A percentile compares a stretch with the other conserved stretches of the same genome.
Evolutionary conservation across 768 basidiomycete species (phyloP).

Genomic region (Agaricus blazei): DNA sequence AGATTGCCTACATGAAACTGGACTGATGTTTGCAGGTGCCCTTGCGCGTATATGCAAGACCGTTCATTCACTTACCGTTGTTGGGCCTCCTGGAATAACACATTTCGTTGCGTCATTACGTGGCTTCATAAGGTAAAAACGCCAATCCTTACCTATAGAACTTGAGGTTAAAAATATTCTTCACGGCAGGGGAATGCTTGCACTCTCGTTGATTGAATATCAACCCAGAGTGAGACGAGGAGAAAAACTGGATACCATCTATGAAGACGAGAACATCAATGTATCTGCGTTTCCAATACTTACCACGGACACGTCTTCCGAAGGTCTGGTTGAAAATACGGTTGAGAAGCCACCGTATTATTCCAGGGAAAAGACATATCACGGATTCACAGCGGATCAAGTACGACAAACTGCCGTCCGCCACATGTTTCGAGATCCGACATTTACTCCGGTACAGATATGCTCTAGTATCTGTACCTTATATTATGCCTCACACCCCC

Average conservation of each 20-base stretch:
- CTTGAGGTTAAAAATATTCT: neutral
- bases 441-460: conserved; percentile 8
- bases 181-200: neutral
- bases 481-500: neutral
- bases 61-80: conserved; percentile 50
- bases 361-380: neutral
- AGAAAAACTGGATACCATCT: neutral
- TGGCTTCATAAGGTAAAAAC: conserved; percentile 40
- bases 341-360: neutral
- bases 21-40: conserved; percentile 42
- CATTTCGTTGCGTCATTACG: conserved; percentile 74
- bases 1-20: conserved; percentile 21
- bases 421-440: conserved; percentile 3
- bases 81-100: conserved; percentile 68
- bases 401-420: neutral
- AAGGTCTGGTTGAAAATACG: no score
- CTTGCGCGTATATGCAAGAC: conserved; percentile 81
- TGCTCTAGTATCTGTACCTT: neutral
- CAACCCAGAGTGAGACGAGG: neutral
- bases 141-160: conserved; percentile 22
- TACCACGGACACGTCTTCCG: neutral
- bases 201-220: neutral
- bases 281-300: neutral
- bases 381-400: neutral
- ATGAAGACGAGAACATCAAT: neutral